Percentiles rank a stretch among this genome's conserved stretches.
Conservation (phyloP, 768 basidiomycete species). For the Mycena galopus region DNA sequence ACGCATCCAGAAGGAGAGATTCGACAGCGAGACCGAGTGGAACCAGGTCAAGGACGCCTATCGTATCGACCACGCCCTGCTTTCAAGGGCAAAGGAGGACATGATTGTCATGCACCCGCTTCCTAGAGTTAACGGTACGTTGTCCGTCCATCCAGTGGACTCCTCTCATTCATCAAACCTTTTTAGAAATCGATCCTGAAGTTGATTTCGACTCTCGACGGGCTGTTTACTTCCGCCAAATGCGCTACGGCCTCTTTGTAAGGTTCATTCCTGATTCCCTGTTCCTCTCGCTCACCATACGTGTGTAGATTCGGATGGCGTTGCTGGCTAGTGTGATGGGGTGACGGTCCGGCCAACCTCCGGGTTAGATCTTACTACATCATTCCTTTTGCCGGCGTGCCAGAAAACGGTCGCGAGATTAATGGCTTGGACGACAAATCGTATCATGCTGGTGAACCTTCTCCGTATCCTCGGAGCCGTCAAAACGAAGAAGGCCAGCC, state of each 20-base stretch:
- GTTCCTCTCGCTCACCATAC: not conserved
- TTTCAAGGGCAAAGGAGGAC: slow-evolving; percentile 93
- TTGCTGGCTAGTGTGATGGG: slow-evolving; percentile 75
- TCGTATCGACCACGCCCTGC: slow-evolving; percentile 92
- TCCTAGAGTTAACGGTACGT: slow-evolving; percentile 87
- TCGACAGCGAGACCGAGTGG: slow-evolving; percentile 87
- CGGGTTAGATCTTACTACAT: slow-evolving; percentile 97
- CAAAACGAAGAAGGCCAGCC: slow-evolving; percentile 97
- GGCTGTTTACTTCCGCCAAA: slow-evolving; percentile 98
- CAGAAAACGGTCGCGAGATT: slow-evolving; percentile 98
- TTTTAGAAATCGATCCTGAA: slow-evolving; percentile 96
- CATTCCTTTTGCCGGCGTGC: slow-evolving; percentile 97
- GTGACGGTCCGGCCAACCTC: slow-evolving; percentile 70
- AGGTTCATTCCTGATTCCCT: slow-evolving; percentile 50
- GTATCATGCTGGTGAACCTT: slow-evolving; percentile 98
- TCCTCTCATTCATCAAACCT: slow-evolving; percentile 31
- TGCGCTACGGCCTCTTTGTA: slow-evolving; percentile 98
- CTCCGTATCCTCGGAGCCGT: slow-evolving; percentile 96
- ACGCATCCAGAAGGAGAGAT: slow-evolving; percentile 95
- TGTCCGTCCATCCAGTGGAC: not conserved
- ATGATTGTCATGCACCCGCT: slow-evolving; percentile 99
- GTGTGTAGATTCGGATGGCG: slow-evolving; percentile 82
- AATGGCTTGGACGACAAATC: slow-evolving; percentile 97
- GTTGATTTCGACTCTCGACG: slow-evolving; percentile 96
- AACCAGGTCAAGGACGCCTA: slow-evolving; percentile 92